These are phyloP conservation scores for Lecanicillium sp. DNA, from an alignment of 2,329 filamentous ascomycete species.

Conservation along the genomic window DNA sequence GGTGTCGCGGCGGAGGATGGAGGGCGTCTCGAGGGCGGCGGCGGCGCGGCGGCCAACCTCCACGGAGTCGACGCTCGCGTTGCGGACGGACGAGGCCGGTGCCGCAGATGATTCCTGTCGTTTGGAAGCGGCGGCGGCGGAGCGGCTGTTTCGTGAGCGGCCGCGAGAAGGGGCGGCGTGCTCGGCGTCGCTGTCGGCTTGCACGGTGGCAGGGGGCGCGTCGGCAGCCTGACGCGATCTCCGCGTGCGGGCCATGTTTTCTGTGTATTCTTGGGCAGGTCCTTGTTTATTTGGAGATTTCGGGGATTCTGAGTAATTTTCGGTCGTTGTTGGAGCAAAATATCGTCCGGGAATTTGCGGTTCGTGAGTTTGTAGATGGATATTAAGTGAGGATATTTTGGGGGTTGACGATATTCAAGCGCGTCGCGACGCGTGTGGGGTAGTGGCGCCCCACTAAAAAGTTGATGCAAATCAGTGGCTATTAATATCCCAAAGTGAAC, in stretches of 20 bases:
- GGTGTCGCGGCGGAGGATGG: slow-evolving; percentile 33
- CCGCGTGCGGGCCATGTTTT: slow-evolving; percentile 26
- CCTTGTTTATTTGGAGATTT: not conserved
- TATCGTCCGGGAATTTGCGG: not conserved
- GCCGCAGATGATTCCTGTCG: not conserved
- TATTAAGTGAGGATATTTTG: not conserved
- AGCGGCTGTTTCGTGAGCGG: slow-evolving; percentile 17
- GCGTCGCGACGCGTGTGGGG: slow-evolving; percentile 13
- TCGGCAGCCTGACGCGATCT: slow-evolving; percentile 25
- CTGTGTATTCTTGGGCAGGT: not conserved
- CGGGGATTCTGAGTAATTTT: no score
- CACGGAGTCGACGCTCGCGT: slow-evolving; percentile 25
- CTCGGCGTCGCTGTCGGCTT: slow-evolving; percentile 17
- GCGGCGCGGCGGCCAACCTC: slow-evolving; percentile 34
- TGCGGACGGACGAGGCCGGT: slow-evolving; percentile 19
- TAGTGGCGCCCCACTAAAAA: slow-evolving; percentile 6
- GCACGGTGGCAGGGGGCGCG: slow-evolving; percentile 16
- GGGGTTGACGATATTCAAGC: not conserved
- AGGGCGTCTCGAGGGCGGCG: slow-evolving; percentile 29
- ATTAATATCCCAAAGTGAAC: no score
- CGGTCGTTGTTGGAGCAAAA: not conserved
- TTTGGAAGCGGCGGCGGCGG: not conserved
- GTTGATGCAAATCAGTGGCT: no score
- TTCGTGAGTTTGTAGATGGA: not conserved
- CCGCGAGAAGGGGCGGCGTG: slow-evolving; percentile 22